phyloP scores from a whole-genome alignment of 768 basidiomycete species.

The Pisolithus tinctorius region DNA sequence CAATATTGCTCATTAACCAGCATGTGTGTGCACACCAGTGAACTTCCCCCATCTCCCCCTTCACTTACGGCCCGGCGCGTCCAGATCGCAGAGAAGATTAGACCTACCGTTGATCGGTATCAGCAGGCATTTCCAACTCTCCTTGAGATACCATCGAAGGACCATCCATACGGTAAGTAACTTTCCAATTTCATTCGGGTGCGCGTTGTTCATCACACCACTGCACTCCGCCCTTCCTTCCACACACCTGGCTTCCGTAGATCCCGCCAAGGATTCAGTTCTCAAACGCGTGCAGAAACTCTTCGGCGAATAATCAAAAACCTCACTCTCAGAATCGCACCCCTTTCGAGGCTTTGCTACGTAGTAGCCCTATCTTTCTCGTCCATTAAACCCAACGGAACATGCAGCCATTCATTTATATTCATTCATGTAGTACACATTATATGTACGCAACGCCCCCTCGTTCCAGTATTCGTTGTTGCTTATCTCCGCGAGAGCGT shows the following conservation, averaged over 20 bases:
- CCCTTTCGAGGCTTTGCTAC: slow-evolving; percentile 2
- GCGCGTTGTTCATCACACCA: slow-evolving; percentile 1
- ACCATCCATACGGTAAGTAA: slow-evolving; percentile 88
- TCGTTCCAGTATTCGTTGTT: slow-evolving; percentile 12
- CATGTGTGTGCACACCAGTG: slow-evolving; percentile 53
- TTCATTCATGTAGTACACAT: slow-evolving; percentile 19
- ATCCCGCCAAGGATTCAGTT: slow-evolving; percentile 93
- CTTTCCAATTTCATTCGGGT: not conserved
- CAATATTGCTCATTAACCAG: slow-evolving; percentile 96
- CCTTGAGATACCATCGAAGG: slow-evolving; percentile 96
- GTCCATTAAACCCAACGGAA: slow-evolving; percentile 10
- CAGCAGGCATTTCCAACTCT: slow-evolving; percentile 94
- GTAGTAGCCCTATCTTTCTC: not conserved
- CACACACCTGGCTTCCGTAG: slow-evolving; percentile 36
- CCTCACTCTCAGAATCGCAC: slow-evolving; percentile 5
- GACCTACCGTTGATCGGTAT: slow-evolving; percentile 92
- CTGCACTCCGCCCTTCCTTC: slow-evolving; percentile 6
- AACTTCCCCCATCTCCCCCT: slow-evolving; percentile 3
- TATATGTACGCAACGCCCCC: slow-evolving; percentile 15
- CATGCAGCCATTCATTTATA: slow-evolving; percentile 18
- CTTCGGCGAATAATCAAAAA: slow-evolving; percentile 68
- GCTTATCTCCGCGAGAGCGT: slow-evolving; percentile 1
- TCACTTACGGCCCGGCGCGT: slow-evolving; percentile 8
- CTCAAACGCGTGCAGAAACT: slow-evolving; percentile 96
- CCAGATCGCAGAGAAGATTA: slow-evolving; percentile 95